A percentile compares a stretch with the other conserved stretches of the same genome.
Conservation (phyloP, 2,329 filamentous ascomycete species). For the Cladosporium sp. region DNA sequence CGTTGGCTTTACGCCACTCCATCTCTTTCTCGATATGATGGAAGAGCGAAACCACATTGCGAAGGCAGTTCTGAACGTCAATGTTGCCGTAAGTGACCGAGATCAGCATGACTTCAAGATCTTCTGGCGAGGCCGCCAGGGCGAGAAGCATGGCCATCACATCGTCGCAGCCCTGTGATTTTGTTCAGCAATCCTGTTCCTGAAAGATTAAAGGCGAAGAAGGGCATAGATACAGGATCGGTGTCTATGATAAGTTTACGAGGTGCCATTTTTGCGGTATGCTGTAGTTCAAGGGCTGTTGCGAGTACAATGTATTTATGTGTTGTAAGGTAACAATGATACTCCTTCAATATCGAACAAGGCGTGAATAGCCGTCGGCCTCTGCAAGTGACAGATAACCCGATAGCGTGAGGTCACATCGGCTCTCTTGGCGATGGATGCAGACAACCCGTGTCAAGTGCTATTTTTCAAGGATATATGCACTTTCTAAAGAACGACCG, state of each 20-base stretch:
- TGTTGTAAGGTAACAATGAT: no score
- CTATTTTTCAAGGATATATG: no score
- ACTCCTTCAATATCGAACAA: no score
- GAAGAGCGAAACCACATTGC: constrained; percentile 86
- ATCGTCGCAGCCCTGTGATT: constrained; percentile 73
- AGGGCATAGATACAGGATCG: constrained; percentile 62
- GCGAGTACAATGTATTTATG: no score
- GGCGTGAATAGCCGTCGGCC: background rate
- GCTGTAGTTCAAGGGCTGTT: background rate
- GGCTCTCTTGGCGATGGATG: background rate
- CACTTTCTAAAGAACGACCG: no score
- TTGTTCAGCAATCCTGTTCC: background rate
- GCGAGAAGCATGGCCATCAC: constrained; percentile 82
- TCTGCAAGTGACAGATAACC: background rate
- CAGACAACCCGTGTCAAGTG: no score
- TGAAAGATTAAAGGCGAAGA: background rate
- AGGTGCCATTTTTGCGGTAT: constrained; percentile 34
- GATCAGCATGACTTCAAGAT: constrained; percentile 78
- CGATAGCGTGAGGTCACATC: background rate
- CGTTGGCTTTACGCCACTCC: constrained; percentile 69
- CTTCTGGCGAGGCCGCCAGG: constrained; percentile 72
- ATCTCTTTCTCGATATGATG: constrained; percentile 87
- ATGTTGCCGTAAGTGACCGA: constrained; percentile 95
- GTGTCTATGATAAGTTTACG: constrained; percentile 87
- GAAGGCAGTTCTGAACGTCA: constrained; percentile 75